Evolutionary conservation across 2,329 filamentous ascomycete genomes (phyloP), one percentile per base, ranked within the genome.

Genomic region (Alternaria infectoria): DNA sequence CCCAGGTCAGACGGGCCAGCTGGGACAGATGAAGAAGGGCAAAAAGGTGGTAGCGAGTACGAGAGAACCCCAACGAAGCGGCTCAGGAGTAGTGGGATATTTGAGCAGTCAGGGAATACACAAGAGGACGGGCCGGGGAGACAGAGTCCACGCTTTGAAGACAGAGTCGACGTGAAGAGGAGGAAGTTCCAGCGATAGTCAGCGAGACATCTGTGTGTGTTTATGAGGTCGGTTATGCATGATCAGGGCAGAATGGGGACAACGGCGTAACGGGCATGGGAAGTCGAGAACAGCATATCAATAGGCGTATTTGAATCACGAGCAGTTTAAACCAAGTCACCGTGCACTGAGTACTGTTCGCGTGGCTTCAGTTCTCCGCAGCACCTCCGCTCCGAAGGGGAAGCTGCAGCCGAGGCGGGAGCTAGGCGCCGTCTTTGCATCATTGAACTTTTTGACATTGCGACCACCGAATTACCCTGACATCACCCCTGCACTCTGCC

Each of bases 391-490:
- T 51, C 50, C 26, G 46, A 43, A 54, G n/a, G 43, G 70, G 70
- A 67, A 76, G 59, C 62, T 71, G 68, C 72, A 71, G 70, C 74
- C 74, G 73, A 73, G 49, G 66, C 61, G 59, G 50, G 55, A 54
- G 59, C 58, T 61, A 63, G 54, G 54, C 40, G 65, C 61, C 52
- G 56, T 69, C 71, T 67, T 64, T 67, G 72, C 72, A 71, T 75
- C 74, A 77, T 76, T 23, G 66, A 76, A 71, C 69, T 72, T 73
- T 62, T 72, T 69, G 57, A 54, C 36, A 63, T 57, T 15, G 40
- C 61, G 62, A 49, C 40, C 55, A 61, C 50, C 19, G 25, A 45
- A 45, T 25, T 45, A 15, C 30, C 6, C 49, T 52, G 8, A 10
- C 49, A 40, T 36, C 28, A 52, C 30, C 13, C 6, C 1, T 8